A percentile compares a stretch with the other conserved stretches of the same genome.
These are phyloP conservation scores for Sporothrix phasma DNA, from an alignment of 2,329 filamentous ascomycete genomes.

Conservation along the genomic window DNA sequence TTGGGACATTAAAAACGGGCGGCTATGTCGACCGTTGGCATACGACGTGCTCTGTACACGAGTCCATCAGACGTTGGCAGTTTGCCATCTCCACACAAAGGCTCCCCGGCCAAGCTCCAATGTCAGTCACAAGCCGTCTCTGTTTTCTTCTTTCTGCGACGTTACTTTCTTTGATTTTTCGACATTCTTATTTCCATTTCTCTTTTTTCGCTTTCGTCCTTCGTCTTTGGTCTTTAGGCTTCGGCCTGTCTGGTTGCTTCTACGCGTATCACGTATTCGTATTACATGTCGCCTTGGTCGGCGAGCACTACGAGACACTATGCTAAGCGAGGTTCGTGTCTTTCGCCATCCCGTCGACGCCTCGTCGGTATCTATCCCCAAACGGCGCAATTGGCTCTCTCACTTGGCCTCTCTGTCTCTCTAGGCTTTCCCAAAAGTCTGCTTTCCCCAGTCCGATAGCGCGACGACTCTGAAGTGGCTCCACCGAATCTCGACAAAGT, in stretches of 20 bases:
- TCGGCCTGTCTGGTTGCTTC: not conserved
- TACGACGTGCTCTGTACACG: too few relatives aligned
- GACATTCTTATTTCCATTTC: not conserved
- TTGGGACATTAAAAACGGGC: too few relatives aligned
- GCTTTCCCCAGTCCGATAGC: not conserved
- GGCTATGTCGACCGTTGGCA: too few relatives aligned
- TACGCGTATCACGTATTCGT: not conserved
- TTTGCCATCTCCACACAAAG: too few relatives aligned
- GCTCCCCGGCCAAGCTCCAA: too few relatives aligned
- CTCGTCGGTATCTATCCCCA: not conserved
- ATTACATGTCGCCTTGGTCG: not conserved
- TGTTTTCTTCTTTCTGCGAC: too few relatives aligned
- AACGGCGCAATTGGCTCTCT: not conserved
- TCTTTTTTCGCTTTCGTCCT: not conserved
- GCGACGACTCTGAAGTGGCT: not conserved
- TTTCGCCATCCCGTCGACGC: not conserved
- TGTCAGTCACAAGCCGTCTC: too few relatives aligned
- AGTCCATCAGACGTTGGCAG: too few relatives aligned
- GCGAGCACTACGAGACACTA: not conserved
- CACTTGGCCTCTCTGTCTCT: not conserved
- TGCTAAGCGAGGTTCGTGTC: not conserved
- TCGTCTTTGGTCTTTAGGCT: too few relatives aligned
- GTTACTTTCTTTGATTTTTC: too few relatives aligned
- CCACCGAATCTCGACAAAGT: not conserved
- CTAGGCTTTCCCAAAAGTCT: not conserved